phyloP scores from a whole-genome alignment of 129 eudicot species.

The Tanacetum coccineum region DNA sequence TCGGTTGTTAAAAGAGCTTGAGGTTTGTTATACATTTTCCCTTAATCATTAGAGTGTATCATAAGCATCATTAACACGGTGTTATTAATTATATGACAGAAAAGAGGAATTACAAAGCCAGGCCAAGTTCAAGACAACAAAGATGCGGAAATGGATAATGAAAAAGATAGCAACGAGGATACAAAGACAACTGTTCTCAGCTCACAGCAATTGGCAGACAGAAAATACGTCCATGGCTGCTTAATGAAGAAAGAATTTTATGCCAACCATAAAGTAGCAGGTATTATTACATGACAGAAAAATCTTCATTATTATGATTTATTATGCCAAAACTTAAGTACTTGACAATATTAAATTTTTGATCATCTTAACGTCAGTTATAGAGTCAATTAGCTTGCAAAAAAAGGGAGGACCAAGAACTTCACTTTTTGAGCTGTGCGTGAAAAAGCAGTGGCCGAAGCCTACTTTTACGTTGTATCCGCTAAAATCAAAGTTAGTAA shows the following conservation, averaged over 20 bases:
- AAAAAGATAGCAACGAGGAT: slow-evolving; percentile 26
- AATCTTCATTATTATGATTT: too few species aligned
- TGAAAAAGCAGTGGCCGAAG: slow-evolving; percentile 78
- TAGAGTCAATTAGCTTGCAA: slow-evolving; percentile 54
- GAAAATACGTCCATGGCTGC: slow-evolving; percentile 12
- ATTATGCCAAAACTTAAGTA: too few species aligned
- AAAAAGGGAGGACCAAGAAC: slow-evolving; percentile 81
- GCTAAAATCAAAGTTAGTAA: slow-evolving; percentile 57
- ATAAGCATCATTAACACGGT: neutral
- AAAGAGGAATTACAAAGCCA: slow-evolving; percentile 53
- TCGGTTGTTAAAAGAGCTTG: slow-evolving; percentile 56
- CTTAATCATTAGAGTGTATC: neutral
- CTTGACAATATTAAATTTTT: neutral
- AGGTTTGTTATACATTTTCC: slow-evolving; percentile 30
- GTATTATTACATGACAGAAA: too few species aligned
- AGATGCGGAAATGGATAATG: slow-evolving; percentile 16
- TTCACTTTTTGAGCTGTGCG: slow-evolving; percentile 66
- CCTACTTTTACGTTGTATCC: slow-evolving; percentile 55
- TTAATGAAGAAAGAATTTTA: slow-evolving; percentile 1
- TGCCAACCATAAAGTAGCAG: too few species aligned
- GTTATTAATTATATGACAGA: slow-evolving; percentile 37
- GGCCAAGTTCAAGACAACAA: slow-evolving; percentile 27
- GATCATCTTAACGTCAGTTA: slow-evolving; percentile 35
- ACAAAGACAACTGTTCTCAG: slow-evolving; percentile 26
- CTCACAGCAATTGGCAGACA: slow-evolving; percentile 15